Base-by-base conservation (phyloP, 2,329 filamentous ascomycete species). In the Zasmidium citrigriseum region DNA sequence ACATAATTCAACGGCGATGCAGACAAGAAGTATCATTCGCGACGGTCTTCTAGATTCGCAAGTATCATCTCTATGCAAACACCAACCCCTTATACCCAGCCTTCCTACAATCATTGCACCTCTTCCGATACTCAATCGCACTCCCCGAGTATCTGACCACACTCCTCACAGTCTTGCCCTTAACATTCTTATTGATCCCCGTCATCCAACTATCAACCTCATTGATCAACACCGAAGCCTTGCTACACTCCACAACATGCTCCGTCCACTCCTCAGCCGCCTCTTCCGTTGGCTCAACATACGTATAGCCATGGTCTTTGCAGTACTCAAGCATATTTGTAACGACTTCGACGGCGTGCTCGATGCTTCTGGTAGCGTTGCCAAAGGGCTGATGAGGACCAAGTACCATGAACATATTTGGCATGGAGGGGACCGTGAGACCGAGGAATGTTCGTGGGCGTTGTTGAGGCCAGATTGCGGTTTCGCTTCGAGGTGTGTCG, bases 401-500 rank as follows among this genome's bases (percentile, higher is more conserved):
- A 2, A 62, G 54, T 12, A 78, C 65, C 65, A 76, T 74, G 60
- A 81, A 76, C 58, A 81, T 65, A 59, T 81, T 80, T 0, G 79
- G 79, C 55, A 78, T 80, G 0, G 70, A 67, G 1, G 71, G 58
- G 1, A 74, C 69, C 2, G 66, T 64, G 4, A 78, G 58, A 0
- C 79, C 79, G 0, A 80, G 67, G 59, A 77, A 78, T 0, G 73
- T 68, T 14, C 60, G 69, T 11, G 72, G 68, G 4, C 69, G 72
- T 2, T 61, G 60, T 0, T 67, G 44, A 2, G 55, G 46, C 77
- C 76, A 78, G 23, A 52, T 57, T 64, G 54, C 0, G 76, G 68
- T 24, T 67, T 71, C 38, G 76, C 60, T 1, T 29, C 27, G 27
- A 59, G 68, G n/a, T 59, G 4, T 66, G 58, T 4, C 74, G 72